A percentile compares a stretch with the other conserved stretches of the same genome.
Evolutionary conservation across 768 basidiomycete genomes (phyloP).

Genomic region (Leccinum subgranulosum): DNA sequence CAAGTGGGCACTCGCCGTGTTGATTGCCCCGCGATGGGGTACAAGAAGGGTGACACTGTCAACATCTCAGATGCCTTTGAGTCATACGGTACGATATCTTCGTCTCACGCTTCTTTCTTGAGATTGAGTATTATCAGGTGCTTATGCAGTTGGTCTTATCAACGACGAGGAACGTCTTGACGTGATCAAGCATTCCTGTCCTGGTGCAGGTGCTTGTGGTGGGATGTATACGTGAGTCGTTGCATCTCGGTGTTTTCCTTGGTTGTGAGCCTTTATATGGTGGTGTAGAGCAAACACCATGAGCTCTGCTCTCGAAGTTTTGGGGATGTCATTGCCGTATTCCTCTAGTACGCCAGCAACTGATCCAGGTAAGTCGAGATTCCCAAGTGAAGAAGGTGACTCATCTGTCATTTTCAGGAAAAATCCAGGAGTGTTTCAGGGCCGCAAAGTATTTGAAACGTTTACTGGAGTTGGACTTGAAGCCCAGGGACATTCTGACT

Average conservation of each 20-base stretch:
- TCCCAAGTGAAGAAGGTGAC: not conserved
- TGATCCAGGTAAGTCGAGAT: constrained; percentile 49
- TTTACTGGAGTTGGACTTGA: constrained; percentile 73
- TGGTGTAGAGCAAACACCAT: constrained; percentile 73
- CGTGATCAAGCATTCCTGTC: constrained; percentile 82
- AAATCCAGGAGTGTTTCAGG: constrained; percentile 76
- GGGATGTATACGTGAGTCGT: constrained; percentile 77
- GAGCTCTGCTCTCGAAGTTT: constrained; percentile 79
- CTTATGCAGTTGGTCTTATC: constrained; percentile 73
- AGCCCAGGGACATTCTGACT: constrained; percentile 76
- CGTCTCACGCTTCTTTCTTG: not conserved
- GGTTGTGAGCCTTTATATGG: not conserved
- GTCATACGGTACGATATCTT: constrained; percentile 56
- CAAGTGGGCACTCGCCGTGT: constrained; percentile 70
- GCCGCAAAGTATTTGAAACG: constrained; percentile 76
- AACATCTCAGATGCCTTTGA: constrained; percentile 86
- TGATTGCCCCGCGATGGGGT: constrained; percentile 79
- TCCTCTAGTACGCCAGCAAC: constrained; percentile 72
- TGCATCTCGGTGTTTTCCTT: not conserved
- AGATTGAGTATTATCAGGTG: constrained; percentile 44
- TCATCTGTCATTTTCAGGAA: constrained; percentile 44
- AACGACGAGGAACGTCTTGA: constrained; percentile 79
- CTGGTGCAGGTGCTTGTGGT: constrained; percentile 81
- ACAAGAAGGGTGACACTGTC: constrained; percentile 74
- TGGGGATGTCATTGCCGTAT: constrained; percentile 85